A percentile compares a stretch with the other conserved stretches of the same genome.
Evolutionary conservation across 2,329 filamentous ascomycete genomes (phyloP).

Genomic region (Bipolaris bicolor): DNA sequence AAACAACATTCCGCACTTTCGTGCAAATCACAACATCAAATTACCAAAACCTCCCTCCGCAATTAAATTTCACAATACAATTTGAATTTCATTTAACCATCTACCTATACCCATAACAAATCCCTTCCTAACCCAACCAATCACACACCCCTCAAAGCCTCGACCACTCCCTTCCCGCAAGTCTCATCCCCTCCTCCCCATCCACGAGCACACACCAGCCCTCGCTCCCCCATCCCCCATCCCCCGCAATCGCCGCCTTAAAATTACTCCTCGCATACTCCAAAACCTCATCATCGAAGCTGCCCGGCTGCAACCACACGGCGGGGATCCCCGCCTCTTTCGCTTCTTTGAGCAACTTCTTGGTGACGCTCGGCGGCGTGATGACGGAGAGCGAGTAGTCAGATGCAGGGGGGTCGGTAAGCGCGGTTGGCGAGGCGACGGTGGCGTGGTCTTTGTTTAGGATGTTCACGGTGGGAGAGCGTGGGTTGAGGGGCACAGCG

Average conservation of each 20-base stretch:
- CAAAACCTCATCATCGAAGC: conserved; percentile 78
- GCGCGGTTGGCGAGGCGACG: conserved; percentile 67
- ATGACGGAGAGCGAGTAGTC: conserved; percentile 79
- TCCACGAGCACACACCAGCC: conserved; percentile 53
- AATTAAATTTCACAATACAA: too few species aligned
- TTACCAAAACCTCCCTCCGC: too few species aligned
- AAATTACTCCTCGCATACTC: conserved; percentile 73
- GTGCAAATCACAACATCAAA: conserved; percentile 57
- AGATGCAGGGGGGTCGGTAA: conserved; percentile 63
- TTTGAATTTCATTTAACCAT: not conserved
- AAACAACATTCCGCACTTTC: conserved; percentile 66
- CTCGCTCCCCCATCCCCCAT: conserved; percentile 43
- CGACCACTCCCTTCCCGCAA: conserved; percentile 45
- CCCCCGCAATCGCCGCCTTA: conserved; percentile 66
- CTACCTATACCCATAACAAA: not conserved
- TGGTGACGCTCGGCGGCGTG: conserved; percentile 80
- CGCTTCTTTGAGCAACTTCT: conserved; percentile 76
- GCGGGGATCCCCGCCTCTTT: conserved; percentile 71
- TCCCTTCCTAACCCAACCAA: not conserved
- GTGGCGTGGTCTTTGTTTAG: conserved; percentile 65
- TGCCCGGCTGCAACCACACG: conserved; percentile 77
- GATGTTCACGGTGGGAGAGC: conserved; percentile 68
- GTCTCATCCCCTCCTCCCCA: conserved; percentile 46
- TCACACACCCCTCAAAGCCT: conserved; percentile 27
- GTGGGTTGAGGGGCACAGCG: conserved; percentile 84